These are phyloP conservation scores for Symbiodinium natans DNA, from an alignment of 73 alveolate species.

Conservation along the genomic window DNA sequence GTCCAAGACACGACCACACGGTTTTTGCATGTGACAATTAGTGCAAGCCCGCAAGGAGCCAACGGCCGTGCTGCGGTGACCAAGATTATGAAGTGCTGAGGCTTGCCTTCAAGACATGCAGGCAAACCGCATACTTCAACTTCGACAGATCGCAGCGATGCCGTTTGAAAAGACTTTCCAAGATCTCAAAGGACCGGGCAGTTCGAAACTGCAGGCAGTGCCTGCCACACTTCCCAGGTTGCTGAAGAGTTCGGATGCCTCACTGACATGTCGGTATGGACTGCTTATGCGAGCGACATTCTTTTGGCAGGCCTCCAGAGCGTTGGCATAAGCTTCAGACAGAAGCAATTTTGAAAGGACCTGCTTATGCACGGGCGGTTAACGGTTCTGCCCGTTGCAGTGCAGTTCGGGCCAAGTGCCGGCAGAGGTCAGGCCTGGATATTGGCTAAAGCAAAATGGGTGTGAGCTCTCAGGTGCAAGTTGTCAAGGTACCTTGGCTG, in stretches of 20 bases:
- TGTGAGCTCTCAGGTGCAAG: not conserved
- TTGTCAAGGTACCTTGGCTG: conserved; percentile 19
- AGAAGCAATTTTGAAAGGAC: not conserved
- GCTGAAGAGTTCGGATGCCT: conserved; percentile 28
- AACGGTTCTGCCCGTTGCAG: no score
- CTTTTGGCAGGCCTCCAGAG: not conserved
- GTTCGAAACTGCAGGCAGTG: conserved; percentile 26
- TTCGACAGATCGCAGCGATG: not conserved
- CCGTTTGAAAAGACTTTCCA: not conserved
- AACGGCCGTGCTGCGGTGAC: not conserved
- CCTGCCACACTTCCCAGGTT: not conserved
- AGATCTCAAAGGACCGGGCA: not conserved
- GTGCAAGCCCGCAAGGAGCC: not conserved
- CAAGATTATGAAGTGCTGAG: not conserved
- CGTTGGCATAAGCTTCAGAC: not conserved
- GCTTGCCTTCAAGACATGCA: not conserved
- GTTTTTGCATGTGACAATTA: no score
- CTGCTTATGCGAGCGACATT: no score
- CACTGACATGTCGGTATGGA: not conserved
- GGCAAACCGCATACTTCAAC: no score
- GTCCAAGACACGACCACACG: not conserved
- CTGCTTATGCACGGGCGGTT: not conserved
- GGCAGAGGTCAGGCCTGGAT: conserved; percentile 17
- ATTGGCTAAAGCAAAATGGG: not conserved
- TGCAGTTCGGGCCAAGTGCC: no score